phyloP scores from a whole-genome alignment of 345 rosid species.

The Triadica sebifera region DNA sequence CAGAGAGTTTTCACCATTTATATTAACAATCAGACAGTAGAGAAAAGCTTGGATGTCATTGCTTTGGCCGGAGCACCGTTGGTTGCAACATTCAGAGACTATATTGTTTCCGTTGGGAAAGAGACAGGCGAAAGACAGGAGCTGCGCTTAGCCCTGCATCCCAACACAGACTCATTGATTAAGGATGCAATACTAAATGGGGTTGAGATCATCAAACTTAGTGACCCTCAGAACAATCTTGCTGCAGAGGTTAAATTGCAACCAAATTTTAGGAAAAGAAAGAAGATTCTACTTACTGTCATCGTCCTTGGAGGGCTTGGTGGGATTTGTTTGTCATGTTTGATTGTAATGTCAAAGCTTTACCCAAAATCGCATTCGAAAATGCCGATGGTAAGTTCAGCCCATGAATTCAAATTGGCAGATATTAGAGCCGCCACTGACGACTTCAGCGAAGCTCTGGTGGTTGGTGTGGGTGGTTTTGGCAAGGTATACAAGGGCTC shows the following conservation, averaged over 20 bases:
- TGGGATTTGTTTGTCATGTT: not conserved
- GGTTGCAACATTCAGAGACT: slow-evolving; percentile 10
- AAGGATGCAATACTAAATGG: slow-evolving; percentile 7
- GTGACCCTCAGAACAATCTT: slow-evolving; percentile 5
- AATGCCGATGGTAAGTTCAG: too few species aligned
- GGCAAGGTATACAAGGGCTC: slow-evolving; percentile 16
- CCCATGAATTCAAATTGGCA: not conserved
- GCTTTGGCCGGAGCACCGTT: not conserved
- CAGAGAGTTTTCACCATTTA: slow-evolving; percentile 8
- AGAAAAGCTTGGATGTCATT: slow-evolving; percentile 1
- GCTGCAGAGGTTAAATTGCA: not conserved
- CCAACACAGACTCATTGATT: not conserved
- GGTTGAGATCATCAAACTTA: slow-evolving; percentile 15
- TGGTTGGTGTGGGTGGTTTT: slow-evolving; percentile 14
- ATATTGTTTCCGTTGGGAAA: not conserved
- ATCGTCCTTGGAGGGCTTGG: not conserved
- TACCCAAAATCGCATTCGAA: not conserved
- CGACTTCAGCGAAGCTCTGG: slow-evolving; percentile 8
- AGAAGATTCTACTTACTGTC: not conserved
- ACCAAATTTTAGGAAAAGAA: not conserved
- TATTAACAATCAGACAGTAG: not conserved
- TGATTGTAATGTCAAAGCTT: not conserved
- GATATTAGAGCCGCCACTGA: slow-evolving; percentile 10
- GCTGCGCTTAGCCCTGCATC: slow-evolving; percentile 7
- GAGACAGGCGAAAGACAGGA: not conserved